Evolutionary conservation across 2,329 filamentous ascomycete species (phyloP).

Genomic region (Pseudogymnoascus sp.): DNA sequence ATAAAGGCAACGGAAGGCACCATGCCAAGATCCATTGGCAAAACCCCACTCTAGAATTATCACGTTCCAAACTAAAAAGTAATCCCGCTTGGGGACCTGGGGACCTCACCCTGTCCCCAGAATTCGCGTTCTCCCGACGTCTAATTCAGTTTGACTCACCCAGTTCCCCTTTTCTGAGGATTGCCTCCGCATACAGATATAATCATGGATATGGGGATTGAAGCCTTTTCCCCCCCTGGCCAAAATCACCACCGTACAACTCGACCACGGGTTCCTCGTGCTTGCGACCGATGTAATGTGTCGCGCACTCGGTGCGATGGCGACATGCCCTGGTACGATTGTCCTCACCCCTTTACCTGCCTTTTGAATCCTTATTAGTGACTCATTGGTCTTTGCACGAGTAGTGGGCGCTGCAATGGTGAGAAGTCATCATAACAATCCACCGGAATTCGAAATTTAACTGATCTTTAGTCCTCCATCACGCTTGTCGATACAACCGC

Average conservation of each 20-base stretch:
- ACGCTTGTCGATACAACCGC: neutral
- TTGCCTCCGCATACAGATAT: neutral
- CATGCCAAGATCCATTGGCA: neutral
- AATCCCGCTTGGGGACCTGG: neutral
- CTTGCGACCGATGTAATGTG: neutral
- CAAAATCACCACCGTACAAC: neutral
- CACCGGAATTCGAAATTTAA: neutral
- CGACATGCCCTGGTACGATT: neutral
- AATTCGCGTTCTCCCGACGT: neutral
- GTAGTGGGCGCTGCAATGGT: neutral
- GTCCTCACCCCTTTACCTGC: neutral
- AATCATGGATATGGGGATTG: neutral
- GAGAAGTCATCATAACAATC: neutral
- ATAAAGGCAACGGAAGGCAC: neutral
- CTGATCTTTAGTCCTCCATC: neutral
- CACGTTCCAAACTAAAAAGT: neutral
- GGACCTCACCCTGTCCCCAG: neutral
- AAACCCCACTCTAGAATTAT: neutral
- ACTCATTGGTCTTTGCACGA: neutral
- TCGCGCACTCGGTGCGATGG: neutral
- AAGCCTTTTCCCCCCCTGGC: neutral
- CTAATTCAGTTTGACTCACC: neutral
- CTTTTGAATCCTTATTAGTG: neutral
- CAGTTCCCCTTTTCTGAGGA: neutral
- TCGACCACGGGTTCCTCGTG: neutral